These are phyloP conservation scores for Phytopythium helicoides DNA, from an alignment of 352 stramenopile species.

Conservation along the genomic window DNA sequence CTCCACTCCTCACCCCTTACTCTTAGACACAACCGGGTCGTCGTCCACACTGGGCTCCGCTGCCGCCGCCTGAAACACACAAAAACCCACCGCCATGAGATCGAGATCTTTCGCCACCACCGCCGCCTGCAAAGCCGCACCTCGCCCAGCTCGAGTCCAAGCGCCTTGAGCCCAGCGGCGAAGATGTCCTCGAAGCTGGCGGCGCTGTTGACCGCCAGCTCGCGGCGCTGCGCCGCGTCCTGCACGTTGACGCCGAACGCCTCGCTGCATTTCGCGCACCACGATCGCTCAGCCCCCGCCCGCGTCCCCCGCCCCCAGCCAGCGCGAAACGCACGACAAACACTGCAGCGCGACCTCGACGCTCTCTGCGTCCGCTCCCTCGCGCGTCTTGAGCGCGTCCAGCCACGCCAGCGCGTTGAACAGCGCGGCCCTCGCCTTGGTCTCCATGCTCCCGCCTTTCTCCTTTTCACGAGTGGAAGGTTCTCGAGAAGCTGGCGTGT, in stretches of 20 bases:
- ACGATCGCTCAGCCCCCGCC: slow-evolving; percentile 1
- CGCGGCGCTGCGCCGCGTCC: slow-evolving; percentile 49
- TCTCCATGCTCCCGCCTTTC: slow-evolving; percentile 28
- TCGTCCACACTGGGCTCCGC: slow-evolving; percentile 35
- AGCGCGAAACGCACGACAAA: slow-evolving; percentile 36
- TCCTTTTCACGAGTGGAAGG: too few species aligned
- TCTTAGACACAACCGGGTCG: slow-evolving; percentile 75
- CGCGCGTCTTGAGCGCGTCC: slow-evolving; percentile 57
- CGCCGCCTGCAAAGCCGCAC: not conserved
- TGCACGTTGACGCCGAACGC: slow-evolving; percentile 66
- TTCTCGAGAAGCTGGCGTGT: too few species aligned
- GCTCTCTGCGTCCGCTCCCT: slow-evolving; percentile 51
- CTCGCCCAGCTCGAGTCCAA: slow-evolving; percentile 47
- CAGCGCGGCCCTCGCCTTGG: slow-evolving; percentile 42
- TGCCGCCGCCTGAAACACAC: slow-evolving; percentile 10
- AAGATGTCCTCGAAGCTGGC: slow-evolving; percentile 71
- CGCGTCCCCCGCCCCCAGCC: not conserved
- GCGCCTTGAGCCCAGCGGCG: slow-evolving; percentile 54
- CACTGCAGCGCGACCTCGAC: slow-evolving; percentile 66
- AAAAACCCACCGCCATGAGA: not conserved
- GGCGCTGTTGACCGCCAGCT: slow-evolving; percentile 39
- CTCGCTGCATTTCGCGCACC: slow-evolving; percentile 35
- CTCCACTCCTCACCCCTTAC: slow-evolving; percentile 20
- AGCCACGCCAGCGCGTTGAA: slow-evolving; percentile 78
- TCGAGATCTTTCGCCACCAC: not conserved